Percentiles rank a stretch among this genome's conserved stretches.
Conservation (phyloP, 2,329 filamentous ascomycete species). For the Colletotrichum higginsianum region DNA sequence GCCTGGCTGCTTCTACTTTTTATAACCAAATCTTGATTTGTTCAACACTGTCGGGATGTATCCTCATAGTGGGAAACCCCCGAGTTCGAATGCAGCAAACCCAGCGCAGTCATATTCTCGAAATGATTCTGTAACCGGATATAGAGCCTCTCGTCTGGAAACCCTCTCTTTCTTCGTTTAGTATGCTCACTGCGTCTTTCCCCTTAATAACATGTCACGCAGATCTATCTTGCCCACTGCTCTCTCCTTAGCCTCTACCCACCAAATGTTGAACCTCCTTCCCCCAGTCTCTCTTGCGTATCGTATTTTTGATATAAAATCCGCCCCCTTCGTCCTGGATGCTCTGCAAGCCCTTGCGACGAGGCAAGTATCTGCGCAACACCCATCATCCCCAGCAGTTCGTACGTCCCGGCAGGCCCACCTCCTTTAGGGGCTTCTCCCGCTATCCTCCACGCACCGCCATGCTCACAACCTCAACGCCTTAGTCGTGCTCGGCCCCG, state of each 20-base stretch:
- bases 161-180: not conserved
- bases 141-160: not conserved
- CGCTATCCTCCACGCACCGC: not conserved
- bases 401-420: not conserved
- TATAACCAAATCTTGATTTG: too few relatives aligned
- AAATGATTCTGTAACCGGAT: not conserved
- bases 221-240: not conserved
- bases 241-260: not conserved
- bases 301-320: too few relatives aligned
- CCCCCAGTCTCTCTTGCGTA: not conserved
- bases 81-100: not conserved
- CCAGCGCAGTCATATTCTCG: not conserved
- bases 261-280: not conserved
- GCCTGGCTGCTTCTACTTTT: too few relatives aligned
- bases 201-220: not conserved
- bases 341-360: too few relatives aligned
- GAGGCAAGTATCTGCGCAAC: not conserved
- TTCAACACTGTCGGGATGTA: too few relatives aligned
- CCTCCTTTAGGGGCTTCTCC: not conserved
- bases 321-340: not conserved
- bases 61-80: too few relatives aligned
- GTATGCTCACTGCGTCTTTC: not conserved
- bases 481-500: conserved; percentile 28
- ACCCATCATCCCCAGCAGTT: too few relatives aligned
- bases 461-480: conserved; percentile 25